A percentile compares a stretch with the other conserved stretches of the same genome.
These are phyloP conservation scores for Clarireedia hainanense DNA, from an alignment of 2,329 filamentous ascomycete species.

Conservation along the genomic window DNA sequence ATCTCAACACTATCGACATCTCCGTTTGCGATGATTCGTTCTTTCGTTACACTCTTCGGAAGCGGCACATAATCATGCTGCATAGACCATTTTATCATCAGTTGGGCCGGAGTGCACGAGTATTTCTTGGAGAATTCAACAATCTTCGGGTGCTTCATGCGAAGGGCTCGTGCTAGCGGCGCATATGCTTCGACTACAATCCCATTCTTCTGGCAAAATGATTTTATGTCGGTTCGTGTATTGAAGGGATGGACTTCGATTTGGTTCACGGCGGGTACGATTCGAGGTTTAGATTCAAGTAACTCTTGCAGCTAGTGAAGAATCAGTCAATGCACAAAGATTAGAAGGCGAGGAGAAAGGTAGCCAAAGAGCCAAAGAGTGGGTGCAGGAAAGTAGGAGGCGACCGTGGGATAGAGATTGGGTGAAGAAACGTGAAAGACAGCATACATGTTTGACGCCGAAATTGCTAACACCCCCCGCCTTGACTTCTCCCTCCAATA, in stretches of 20 bases:
- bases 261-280: slow-evolving; percentile 67
- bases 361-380: not conserved
- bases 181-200: slow-evolving; percentile 76
- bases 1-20: slow-evolving; percentile 54
- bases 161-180: slow-evolving; percentile 62
- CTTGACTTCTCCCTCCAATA: slow-evolving; percentile 61
- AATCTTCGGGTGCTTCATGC: slow-evolving; percentile 61
- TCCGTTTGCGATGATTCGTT: slow-evolving; percentile 58
- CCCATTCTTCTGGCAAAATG: slow-evolving; percentile 54
- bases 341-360: too few relatives aligned
- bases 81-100: slow-evolving; percentile 70
- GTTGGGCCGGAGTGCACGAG: slow-evolving; percentile 60
- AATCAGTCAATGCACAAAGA: not conserved
- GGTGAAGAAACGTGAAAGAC: not conserved
- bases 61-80: slow-evolving; percentile 67
- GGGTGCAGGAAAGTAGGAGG: not conserved
- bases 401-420: too few relatives aligned
- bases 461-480: slow-evolving; percentile 74
- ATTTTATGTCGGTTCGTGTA: slow-evolving; percentile 58
- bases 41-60: slow-evolving; percentile 60
- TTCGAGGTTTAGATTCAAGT: slow-evolving; percentile 35
- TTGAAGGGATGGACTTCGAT: slow-evolving; percentile 81
- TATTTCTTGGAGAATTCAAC: slow-evolving; percentile 58
- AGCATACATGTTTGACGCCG: slow-evolving; percentile 61
- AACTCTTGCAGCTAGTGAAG: slow-evolving; percentile 24